Evolutionary conservation across 495 filamentous ascomycete species (phyloP).

Genomic region (Rhypophila decipiens): DNA sequence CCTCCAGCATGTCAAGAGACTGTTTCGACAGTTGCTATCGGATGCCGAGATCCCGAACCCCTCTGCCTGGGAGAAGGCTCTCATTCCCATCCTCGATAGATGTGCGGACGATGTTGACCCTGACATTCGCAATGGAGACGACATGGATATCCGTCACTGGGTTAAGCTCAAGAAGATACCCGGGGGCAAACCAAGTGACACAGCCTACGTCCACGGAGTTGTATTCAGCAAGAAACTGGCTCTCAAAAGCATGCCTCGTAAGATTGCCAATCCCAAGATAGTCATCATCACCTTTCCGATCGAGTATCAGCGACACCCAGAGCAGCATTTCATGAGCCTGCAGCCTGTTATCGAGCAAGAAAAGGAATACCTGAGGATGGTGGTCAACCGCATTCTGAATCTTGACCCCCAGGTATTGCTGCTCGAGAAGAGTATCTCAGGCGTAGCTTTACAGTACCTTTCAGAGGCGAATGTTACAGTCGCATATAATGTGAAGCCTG

Average conservation of each 20-base stretch:
- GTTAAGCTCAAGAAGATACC: constrained; percentile 96
- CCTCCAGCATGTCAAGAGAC: constrained; percentile 75
- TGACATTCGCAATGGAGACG: constrained; percentile 78
- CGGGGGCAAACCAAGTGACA: constrained; percentile 83
- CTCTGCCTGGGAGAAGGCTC: constrained; percentile 78
- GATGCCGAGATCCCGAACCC: constrained; percentile 68
- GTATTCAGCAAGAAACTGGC: constrained; percentile 97
- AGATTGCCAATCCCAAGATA: constrained; percentile 76
- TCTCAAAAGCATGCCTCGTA: constrained; percentile 89
- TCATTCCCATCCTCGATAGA: constrained; percentile 85
- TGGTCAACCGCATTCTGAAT: constrained; percentile 86
- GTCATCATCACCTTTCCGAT: constrained; percentile 92
- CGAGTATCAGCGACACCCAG: constrained; percentile 84
- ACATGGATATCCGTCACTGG: constrained; percentile 98
- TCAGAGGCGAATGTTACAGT: constrained; percentile 84
- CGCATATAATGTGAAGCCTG: constrained; percentile 91
- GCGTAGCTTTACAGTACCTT: constrained; percentile 80
- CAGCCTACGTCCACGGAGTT: constrained; percentile 87
- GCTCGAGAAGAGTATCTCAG: constrained; percentile 84
- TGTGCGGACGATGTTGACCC: constrained; percentile 94
- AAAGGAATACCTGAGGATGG: constrained; percentile 85
- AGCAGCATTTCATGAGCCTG: constrained; percentile 96
- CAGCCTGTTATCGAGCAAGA: constrained; percentile 97
- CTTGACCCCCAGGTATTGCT: constrained; percentile 79
- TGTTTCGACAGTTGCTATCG: constrained; percentile 74